Base-by-base conservation (phyloP, 2,329 filamentous ascomycete genomes). In the Colletotrichum agaves region DNA sequence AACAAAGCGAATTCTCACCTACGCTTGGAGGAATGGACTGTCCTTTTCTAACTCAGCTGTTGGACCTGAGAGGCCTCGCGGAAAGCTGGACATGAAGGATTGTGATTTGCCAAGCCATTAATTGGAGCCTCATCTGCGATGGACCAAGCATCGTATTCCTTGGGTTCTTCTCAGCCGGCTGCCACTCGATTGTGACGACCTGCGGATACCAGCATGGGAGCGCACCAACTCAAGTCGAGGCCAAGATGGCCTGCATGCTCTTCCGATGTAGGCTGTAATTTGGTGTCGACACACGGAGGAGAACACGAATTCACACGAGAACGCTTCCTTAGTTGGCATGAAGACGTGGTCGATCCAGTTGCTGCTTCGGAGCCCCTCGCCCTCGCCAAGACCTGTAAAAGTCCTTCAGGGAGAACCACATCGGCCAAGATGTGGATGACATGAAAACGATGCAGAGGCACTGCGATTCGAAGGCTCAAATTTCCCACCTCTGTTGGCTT, bases 191-290 rank as follows among this genome's bases (percentile, higher is more conserved):
- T 61, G 61, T 64, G 61, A 64, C 23, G 23, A 50, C 44, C 6
- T 52, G 39, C 46, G 61, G 61, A 27, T 64, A 60, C 61, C 61
- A 59, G 55, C 61, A 59, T 64, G 17, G 10, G 33, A n/a, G 12
- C 61, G n/a, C 12, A 35, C 46, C 61, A 58, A 46, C 33, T 47
- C 33, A 19, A 0, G 2, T 23, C 21, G 31, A 13, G 12, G 21
- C 46, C 33, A 41, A 61, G 46, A 19, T 11, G 2, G 19, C 17
- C 39, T 12, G 3, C 17, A 23, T 19, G 17, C 17, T 27, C 57
- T 47, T n/a, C 17, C 41, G 5, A n/a, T 13, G 46, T 27, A 5
- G 8, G 41, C 1, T 4, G 27, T 19, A 52, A 6, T 19, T n/a
- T 44, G 15, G 4, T 8, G 15, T 17, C 11, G 23, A 55, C 17